Evolutionary conservation across 352 stramenopile genomes (phyloP).

Genomic region (Phytophthora gonapodyides): DNA sequence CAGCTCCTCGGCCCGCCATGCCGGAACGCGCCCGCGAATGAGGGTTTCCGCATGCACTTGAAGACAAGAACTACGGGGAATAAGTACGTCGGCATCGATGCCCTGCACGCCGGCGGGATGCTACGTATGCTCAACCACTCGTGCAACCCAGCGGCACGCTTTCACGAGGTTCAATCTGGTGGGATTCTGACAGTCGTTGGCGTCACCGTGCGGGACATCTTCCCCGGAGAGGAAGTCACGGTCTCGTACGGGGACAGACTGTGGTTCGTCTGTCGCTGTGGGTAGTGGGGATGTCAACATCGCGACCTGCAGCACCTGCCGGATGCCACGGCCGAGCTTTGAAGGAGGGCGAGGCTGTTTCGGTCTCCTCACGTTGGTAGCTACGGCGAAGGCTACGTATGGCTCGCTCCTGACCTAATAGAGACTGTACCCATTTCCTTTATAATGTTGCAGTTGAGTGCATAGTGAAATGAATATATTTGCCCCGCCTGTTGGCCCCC

Average conservation of each 20-base stretch:
- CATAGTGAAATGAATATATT: too few species aligned
- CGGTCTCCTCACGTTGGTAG: too few species aligned
- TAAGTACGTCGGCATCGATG: too few species aligned
- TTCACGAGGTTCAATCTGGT: background rate
- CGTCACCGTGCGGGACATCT: background rate
- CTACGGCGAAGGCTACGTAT: too few species aligned
- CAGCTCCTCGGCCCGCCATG: background rate
- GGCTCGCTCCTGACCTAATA: too few species aligned
- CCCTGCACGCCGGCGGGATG: background rate
- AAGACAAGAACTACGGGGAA: too few species aligned
- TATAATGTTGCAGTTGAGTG: too few species aligned
- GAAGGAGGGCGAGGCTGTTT: too few species aligned
- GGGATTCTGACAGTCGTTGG: background rate
- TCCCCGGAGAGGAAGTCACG: background rate
- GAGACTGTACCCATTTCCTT: too few species aligned
- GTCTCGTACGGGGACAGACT: background rate
- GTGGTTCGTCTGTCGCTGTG: background rate
- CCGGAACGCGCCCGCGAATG: background rate
- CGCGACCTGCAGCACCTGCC: background rate
- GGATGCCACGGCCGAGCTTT: background rate
- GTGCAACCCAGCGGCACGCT: background rate
- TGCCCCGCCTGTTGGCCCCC: too few species aligned
- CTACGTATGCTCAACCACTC: background rate
- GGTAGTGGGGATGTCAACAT: background rate
- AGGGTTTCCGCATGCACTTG: too few species aligned